phyloP scores from a whole-genome alignment of 1,139 yeast genomes.

The Keqinozyma sinolaborantium region DNA sequence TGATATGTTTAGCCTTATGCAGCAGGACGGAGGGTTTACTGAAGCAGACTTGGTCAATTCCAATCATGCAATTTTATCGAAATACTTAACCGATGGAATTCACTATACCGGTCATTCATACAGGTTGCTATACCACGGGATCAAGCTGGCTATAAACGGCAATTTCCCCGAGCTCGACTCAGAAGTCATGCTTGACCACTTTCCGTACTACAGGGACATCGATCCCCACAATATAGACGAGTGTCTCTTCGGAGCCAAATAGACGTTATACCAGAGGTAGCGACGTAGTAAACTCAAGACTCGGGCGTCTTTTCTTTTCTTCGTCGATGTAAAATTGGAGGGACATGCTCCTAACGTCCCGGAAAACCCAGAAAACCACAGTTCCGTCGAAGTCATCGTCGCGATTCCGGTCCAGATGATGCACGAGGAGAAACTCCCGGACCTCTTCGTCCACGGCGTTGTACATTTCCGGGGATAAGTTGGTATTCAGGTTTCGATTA shows the following conservation, averaged over 20 bases:
- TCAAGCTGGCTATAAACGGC: conserved; percentile 33
- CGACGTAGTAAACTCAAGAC: no score
- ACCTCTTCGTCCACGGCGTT: conserved; percentile 9
- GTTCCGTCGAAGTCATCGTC: conserved; percentile 20
- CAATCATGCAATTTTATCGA: conserved; percentile 13
- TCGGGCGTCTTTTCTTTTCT: conserved; percentile 6
- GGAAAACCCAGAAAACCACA: conserved; percentile 20
- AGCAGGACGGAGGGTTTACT: conserved; percentile 7
- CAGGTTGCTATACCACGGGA: conserved; percentile 41
- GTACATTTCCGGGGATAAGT: conserved; percentile 7
- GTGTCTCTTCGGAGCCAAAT: background rate
- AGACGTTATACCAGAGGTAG: background rate
- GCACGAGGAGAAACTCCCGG: conserved; percentile 6
- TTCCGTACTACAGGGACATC: conserved; percentile 37
- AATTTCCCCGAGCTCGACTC: conserved; percentile 48
- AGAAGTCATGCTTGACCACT: conserved; percentile 24
- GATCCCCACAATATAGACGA: conserved; percentile 12
- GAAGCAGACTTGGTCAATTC: conserved; percentile 13
- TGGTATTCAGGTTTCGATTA: conserved; percentile 10
- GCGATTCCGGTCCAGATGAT: conserved; percentile 6
- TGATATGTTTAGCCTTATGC: conserved; percentile 40
- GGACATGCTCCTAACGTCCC: conserved; percentile 21
- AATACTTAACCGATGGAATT: conserved; percentile 52
- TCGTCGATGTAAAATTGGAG: conserved; percentile 16
- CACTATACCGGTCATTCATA: conserved; percentile 68